A percentile compares a stretch with the other conserved stretches of the same genome.
phyloP scores from a whole-genome alignment of 768 basidiomycete genomes.

The Glaciozyma antarctica region DNA sequence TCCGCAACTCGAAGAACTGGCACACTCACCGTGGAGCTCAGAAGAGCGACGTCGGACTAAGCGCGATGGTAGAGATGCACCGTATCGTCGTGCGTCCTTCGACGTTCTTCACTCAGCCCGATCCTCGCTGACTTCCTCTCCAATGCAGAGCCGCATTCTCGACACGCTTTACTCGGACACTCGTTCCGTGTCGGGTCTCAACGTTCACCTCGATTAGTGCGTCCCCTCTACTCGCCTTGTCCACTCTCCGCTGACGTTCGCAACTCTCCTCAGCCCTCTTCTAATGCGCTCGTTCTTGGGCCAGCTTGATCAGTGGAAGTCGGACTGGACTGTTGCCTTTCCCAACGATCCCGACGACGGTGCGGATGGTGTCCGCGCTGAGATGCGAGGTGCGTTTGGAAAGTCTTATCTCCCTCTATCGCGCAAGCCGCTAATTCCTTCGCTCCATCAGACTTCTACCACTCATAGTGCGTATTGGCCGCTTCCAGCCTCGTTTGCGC shows the following conservation, averaged over 20 bases:
- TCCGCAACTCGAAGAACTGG: conserved; percentile 65
- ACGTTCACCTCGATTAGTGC: conserved; percentile 68
- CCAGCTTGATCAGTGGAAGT: conserved; percentile 57
- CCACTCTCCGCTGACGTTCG: background rate
- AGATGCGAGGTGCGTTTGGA: conserved; percentile 3
- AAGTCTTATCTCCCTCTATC: background rate
- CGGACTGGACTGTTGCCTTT: conserved; percentile 43
- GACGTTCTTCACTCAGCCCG: background rate
- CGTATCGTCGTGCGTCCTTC: conserved; percentile 49
- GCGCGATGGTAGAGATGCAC: conserved; percentile 48
- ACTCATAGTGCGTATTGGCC: conserved; percentile 6
- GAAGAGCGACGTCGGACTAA: conserved; percentile 58
- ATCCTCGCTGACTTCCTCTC: background rate
- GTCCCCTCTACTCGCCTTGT: background rate
- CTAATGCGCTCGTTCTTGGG: conserved; percentile 75
- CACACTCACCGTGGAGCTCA: conserved; percentile 55
- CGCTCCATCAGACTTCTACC: conserved; percentile 14
- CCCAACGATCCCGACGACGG: background rate
- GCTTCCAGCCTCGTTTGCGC: accelerated
- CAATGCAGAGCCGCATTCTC: conserved; percentile 49
- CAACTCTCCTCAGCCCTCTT: conserved; percentile 35
- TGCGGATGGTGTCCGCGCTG: background rate
- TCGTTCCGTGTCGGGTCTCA: conserved; percentile 67
- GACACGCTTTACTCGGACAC: conserved; percentile 74
- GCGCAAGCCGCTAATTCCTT: background rate